phyloP scores from a whole-genome alignment of 2,329 filamentous ascomycete genomes.

The Fusarium transvaalense region DNA sequence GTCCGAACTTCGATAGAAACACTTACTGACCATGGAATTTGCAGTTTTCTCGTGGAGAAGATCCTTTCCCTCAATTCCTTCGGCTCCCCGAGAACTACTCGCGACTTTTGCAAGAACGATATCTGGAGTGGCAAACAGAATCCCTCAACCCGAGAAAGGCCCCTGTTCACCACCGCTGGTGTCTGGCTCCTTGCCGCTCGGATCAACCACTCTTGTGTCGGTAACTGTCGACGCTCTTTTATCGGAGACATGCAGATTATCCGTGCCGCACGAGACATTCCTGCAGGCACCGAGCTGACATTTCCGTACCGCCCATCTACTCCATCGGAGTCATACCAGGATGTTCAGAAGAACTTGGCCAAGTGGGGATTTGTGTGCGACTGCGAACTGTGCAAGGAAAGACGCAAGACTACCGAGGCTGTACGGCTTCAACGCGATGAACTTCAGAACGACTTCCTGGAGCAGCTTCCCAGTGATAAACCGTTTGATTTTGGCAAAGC shows the following conservation, averaged over 20 bases:
- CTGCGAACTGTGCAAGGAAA: slow-evolving; percentile 55
- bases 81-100: slow-evolving; percentile 48
- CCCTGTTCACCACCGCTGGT: slow-evolving; percentile 49
- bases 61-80: slow-evolving; percentile 61
- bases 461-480: neutral
- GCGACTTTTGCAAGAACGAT: neutral
- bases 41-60: slow-evolving; percentile 60
- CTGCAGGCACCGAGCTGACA: slow-evolving; percentile 59
- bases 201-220: slow-evolving; percentile 66
- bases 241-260: slow-evolving; percentile 68
- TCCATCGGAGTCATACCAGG: slow-evolving; percentile 47
- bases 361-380: slow-evolving; percentile 59
- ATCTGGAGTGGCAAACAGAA: neutral
- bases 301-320: slow-evolving; percentile 55
- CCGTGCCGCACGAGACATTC: slow-evolving; percentile 60
- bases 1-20: accelerated
- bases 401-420: neutral
- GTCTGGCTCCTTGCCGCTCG: slow-evolving; percentile 63
- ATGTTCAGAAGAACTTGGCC: slow-evolving; percentile 46
- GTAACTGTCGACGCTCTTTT: slow-evolving; percentile 61
- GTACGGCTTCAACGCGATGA: neutral
- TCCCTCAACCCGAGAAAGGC: too few relatives aligned
- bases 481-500: neutral
- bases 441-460: neutral
- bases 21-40: neutral